Conservation (phyloP, 495 filamentous ascomycete species). For the Astrothelium macrocarpum region DNA sequence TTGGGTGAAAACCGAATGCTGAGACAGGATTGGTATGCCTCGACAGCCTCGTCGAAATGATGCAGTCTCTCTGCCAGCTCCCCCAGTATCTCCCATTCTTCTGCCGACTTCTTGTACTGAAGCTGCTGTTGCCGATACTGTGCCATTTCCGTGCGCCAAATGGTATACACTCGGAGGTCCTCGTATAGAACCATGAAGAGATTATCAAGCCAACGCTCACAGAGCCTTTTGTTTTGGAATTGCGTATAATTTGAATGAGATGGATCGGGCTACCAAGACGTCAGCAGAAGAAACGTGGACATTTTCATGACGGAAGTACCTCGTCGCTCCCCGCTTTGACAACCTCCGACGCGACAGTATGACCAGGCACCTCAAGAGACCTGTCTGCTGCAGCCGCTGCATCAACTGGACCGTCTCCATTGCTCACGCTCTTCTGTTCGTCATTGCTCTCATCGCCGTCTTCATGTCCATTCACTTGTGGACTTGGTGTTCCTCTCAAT, state of each 20-base stretch:
- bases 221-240: conserved; percentile 92
- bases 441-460: conserved; percentile 31
- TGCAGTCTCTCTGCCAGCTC: conserved; percentile 87
- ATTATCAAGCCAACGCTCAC: conserved; percentile 96
- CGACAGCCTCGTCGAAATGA: conserved; percentile 76
- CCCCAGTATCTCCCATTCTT: conserved; percentile 97
- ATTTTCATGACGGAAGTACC: not conserved
- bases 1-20: conserved; percentile 78
- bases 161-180: conserved; percentile 94
- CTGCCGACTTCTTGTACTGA: conserved; percentile 88
- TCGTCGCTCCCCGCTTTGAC: conserved; percentile 72
- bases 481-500: conserved; percentile 55
- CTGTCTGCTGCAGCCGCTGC: conserved; percentile 28
- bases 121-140: conserved; percentile 82
- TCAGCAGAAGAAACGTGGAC: not conserved
- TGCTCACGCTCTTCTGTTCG: conserved; percentile 26
- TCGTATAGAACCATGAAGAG: conserved; percentile 99
- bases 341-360: conserved; percentile 71
- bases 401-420: conserved; percentile 12
- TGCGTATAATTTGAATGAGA: conserved; percentile 48
- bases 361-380: conserved; percentile 70
- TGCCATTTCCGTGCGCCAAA: conserved; percentile 96
- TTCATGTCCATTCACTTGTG: conserved; percentile 51
- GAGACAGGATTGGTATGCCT: conserved; percentile 82
- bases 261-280: conserved; percentile 25